These are phyloP conservation scores for Lactarius sanguifluus DNA, from an alignment of 768 basidiomycete genomes.

Conservation along the genomic window DNA sequence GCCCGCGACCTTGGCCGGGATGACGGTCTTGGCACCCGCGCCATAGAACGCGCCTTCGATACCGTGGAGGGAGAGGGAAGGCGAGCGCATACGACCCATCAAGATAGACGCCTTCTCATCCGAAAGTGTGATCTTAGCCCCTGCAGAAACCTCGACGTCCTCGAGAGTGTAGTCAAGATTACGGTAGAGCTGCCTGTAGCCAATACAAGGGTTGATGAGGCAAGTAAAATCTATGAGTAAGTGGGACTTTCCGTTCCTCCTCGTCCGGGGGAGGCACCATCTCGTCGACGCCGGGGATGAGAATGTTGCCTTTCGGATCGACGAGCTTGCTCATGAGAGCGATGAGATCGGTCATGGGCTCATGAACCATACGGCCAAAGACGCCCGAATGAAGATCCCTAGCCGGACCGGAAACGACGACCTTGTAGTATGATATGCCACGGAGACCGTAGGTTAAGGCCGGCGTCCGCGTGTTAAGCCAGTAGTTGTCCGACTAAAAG, in stretches of 20 bases:
- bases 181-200: constrained; percentile 62
- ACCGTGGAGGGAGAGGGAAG: constrained; percentile 89
- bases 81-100: constrained; percentile 93
- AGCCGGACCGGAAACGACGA: constrained; percentile 78
- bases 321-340: constrained; percentile 84
- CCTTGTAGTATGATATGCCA: constrained; percentile 83
- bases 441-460: constrained; percentile 86
- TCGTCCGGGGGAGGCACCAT: constrained; percentile 73
- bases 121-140: constrained; percentile 72
- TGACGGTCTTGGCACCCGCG: constrained; percentile 87
- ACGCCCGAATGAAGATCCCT: constrained; percentile 90
- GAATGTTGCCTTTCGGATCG: constrained; percentile 71
- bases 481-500: constrained; percentile 85
- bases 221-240: background rate
- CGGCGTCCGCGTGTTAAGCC: constrained; percentile 82
- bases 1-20: constrained; percentile 83
- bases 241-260: constrained; percentile 58
- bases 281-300: constrained; percentile 86
- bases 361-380: constrained; percentile 79
- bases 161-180: constrained; percentile 66
- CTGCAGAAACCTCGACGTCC: constrained; percentile 76
- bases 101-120: constrained; percentile 74
- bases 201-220: background rate
- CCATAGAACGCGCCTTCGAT: constrained; percentile 94
- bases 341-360: constrained; percentile 94